A percentile compares a stretch with the other conserved stretches of the same genome.
These are phyloP conservation scores for Cryptosporidium baileyi DNA, from an alignment of 169 alveolate species.

Conservation along the genomic window DNA sequence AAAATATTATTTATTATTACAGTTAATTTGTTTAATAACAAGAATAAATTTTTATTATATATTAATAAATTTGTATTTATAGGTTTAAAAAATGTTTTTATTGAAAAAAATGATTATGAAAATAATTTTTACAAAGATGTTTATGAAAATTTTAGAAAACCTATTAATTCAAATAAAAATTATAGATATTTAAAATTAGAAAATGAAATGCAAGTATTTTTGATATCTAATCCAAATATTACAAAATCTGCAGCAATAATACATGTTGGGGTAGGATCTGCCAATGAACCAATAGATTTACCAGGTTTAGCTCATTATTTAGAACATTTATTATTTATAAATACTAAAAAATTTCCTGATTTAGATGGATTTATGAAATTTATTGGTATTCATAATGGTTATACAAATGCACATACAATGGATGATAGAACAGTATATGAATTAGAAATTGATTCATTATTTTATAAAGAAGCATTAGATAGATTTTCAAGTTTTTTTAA, in stretches of 20 bases:
- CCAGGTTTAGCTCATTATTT: conserved; percentile 87
- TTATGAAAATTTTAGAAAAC: conserved; percentile 30
- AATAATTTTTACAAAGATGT: too few relatives aligned
- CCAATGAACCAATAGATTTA: conserved; percentile 74
- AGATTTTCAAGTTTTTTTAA: conserved; percentile 80
- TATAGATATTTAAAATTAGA: conserved; percentile 71
- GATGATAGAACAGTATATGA: conserved; percentile 74
- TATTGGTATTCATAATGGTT: conserved; percentile 77
- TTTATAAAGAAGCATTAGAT: conserved; percentile 77
- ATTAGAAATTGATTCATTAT: conserved; percentile 74
- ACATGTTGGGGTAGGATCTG: conserved; percentile 80
- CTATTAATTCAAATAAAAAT: not conserved
- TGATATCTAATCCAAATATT: conserved; percentile 76
- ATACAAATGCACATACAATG: conserved; percentile 79
- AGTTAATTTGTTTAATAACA: too few relatives aligned
- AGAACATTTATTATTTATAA: conserved; percentile 86
- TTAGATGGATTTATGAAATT: conserved; percentile 74
- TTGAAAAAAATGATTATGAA: too few relatives aligned
- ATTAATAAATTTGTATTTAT: too few relatives aligned
- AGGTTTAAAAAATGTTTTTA: too few relatives aligned
- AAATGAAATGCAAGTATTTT: conserved; percentile 77
- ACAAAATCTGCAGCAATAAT: conserved; percentile 79
- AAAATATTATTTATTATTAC: too few relatives aligned
- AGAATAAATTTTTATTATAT: too few relatives aligned
- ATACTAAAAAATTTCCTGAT: conserved; percentile 83